phyloP scores from a whole-genome alignment of 1,139 yeast species.

The Candida tropicalis region DNA sequence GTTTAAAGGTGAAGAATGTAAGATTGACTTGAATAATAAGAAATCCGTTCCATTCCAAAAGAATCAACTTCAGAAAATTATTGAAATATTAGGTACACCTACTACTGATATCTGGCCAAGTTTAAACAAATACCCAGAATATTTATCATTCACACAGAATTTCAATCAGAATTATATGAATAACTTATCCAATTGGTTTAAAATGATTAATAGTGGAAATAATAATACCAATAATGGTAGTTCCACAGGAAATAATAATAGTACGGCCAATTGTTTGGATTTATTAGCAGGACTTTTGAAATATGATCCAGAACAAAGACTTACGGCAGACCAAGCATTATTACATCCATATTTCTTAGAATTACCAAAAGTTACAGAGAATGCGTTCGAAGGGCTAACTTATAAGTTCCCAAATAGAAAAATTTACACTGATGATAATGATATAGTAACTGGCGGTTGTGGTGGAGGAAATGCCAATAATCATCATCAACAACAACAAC shows the following conservation, averaged over 20 bases:
- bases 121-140: conserved; percentile 82
- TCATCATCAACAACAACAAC: conserved; percentile 14
- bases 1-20: conserved; percentile 97
- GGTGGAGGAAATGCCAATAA: background rate
- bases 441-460: conserved; percentile 48
- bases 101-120: conserved; percentile 75
- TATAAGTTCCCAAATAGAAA: conserved; percentile 72
- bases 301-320: conserved; percentile 81
- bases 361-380: conserved; percentile 65
- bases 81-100: conserved; percentile 92
- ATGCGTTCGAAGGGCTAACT: conserved; percentile 67
- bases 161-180: conserved; percentile 63
- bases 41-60: conserved; percentile 93
- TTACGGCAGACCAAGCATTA: conserved; percentile 73
- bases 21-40: conserved; percentile 77
- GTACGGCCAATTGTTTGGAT: conserved; percentile 48
- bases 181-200: conserved; percentile 82
- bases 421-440: conserved; percentile 77
- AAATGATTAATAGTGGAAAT: conserved; percentile 73
- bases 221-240: conserved; percentile 30
- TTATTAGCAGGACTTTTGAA: conserved; percentile 65
- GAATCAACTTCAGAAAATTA: conserved; percentile 85
- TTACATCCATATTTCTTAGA: conserved; percentile 75
- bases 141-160: conserved; percentile 57
- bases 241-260: conserved; percentile 50